phyloP scores from a whole-genome alignment of 179 eudicot genomes.

The Actinidia arguta region DNA sequence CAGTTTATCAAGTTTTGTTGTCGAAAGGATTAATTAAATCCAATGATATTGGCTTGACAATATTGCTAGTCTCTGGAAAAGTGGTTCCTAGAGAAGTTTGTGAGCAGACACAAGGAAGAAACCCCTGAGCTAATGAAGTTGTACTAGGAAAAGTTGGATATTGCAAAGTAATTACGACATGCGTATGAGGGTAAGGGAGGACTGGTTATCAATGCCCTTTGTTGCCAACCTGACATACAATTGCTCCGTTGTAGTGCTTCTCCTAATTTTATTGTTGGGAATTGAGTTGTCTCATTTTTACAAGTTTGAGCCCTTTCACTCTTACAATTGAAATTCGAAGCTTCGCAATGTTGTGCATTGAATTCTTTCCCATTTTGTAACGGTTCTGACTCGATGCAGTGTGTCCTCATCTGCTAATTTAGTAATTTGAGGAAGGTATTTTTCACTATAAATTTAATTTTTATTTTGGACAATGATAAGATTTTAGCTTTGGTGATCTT shows the following conservation, averaged over 20 bases:
- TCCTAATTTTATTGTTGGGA: neutral
- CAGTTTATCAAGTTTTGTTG: constrained; percentile 16
- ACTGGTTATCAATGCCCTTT: neutral
- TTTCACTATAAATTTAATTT: neutral
- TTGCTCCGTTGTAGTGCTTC: neutral
- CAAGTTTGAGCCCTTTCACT: neutral
- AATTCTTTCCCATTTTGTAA: neutral
- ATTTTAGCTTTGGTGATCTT: neutral
- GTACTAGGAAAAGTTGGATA: constrained; percentile 11
- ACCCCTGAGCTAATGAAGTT: constrained; percentile 12
- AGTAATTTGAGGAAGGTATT: neutral
- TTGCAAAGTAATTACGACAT: neutral
- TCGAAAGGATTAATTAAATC: constrained; percentile 16
- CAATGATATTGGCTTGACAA: neutral
- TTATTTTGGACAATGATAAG: neutral
- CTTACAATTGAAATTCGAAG: neutral
- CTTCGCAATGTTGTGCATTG: neutral
- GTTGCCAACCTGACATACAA: neutral
- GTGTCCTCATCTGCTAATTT: neutral
- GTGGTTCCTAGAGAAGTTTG: neutral
- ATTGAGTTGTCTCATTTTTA: neutral
- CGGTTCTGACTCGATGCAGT: neutral
- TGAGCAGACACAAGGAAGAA: neutral
- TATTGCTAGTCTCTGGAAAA: constrained; percentile 5
- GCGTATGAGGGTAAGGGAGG: neutral